Evolutionary conservation across 805 yeast genomes (phyloP), one percentile per base, ranked within the genome.

Genomic region (Myxozyma kluyveri): DNA sequence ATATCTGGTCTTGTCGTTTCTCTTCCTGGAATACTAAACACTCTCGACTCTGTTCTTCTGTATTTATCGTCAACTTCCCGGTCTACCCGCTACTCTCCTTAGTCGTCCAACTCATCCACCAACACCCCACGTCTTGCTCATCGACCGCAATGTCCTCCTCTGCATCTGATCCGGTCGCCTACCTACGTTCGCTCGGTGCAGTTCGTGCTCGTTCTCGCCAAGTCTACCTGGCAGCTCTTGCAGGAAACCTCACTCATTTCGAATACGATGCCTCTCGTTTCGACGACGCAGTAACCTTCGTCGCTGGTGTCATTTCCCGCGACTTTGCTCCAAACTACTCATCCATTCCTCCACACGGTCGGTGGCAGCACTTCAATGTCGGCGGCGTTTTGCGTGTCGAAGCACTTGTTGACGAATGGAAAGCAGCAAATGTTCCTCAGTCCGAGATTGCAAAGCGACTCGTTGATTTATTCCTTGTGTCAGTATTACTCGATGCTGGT

Each of bases 401-500:
- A 18, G 50, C 58, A 2, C 62, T 81, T 50, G 72, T 81, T 24
- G 61, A 54, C 1, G 51, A 62, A 26, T 81, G 75, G 62, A 52
- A n/a, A 31, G 50, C 19, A 42, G 54, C 2, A 54, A 66, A 22
- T 70, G 68, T 54, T 14, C 14, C 33, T 29, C 66, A 67, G 29
- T 55, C 69, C 12, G 84, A 80, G 50, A 73, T 77, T 24, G 78
- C 83, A 32, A 75, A 73, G 59, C 75, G 78, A 40, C 66, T 82
- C 36, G 70, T 82, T 48, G 86, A 82, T 64, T 67, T 82, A 49
- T 78, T 81, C 57, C 74, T 81, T 2, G 76, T 82, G 31, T 78
- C 84, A 52, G 87, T 82, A 3, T 65, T 82, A 42, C 69, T 82
- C 23, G 87, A 82, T 65, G 86, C 86, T 3, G 87, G 87, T 21